Evolutionary conservation across 2,329 filamentous ascomycete genomes (phyloP).

Genomic region (Ascochyta koolunga): DNA sequence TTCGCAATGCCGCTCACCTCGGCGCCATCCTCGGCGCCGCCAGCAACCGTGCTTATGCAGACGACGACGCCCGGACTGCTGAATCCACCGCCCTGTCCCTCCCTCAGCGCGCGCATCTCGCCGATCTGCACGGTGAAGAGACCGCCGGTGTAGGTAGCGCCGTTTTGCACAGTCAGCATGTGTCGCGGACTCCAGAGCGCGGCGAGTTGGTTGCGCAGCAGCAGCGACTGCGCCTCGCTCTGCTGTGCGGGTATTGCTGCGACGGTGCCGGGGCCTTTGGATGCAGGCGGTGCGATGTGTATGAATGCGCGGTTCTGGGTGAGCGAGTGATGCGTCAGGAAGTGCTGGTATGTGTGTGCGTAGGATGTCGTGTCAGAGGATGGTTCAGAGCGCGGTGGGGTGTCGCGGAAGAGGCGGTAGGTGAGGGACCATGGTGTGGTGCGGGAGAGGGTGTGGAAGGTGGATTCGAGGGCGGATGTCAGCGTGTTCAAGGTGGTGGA

Average conservation of each 20-base stretch:
- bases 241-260: constrained; percentile 33
- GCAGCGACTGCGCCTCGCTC: constrained; percentile 26
- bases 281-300: constrained; percentile 27
- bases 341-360: constrained; percentile 37
- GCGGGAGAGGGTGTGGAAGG: constrained; percentile 30
- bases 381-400: constrained; percentile 24
- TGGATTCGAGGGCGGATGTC: constrained; percentile 35
- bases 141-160: constrained; percentile 29
- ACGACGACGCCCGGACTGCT: constrained; percentile 38
- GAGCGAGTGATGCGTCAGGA: constrained; percentile 36
- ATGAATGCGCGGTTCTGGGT: constrained; percentile 29
- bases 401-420: constrained; percentile 44
- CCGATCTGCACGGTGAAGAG: constrained; percentile 38
- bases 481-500: constrained; percentile 29
- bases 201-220: constrained; percentile 29
- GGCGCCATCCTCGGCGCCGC: constrained; percentile 9
- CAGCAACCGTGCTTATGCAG: constrained; percentile 30
- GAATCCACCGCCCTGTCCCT: constrained; percentile 24
- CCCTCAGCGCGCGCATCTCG: constrained; percentile 30
- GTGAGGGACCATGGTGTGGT: constrained; percentile 36
- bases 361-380: constrained; percentile 18
- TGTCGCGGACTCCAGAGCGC: constrained; percentile 39
- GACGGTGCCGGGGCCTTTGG: constrained; percentile 18
- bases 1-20: not conserved
- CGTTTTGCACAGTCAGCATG: constrained; percentile 26